Base-by-base conservation (phyloP, 768 basidiomycete species). In the Lenzites betulinus region DNA sequence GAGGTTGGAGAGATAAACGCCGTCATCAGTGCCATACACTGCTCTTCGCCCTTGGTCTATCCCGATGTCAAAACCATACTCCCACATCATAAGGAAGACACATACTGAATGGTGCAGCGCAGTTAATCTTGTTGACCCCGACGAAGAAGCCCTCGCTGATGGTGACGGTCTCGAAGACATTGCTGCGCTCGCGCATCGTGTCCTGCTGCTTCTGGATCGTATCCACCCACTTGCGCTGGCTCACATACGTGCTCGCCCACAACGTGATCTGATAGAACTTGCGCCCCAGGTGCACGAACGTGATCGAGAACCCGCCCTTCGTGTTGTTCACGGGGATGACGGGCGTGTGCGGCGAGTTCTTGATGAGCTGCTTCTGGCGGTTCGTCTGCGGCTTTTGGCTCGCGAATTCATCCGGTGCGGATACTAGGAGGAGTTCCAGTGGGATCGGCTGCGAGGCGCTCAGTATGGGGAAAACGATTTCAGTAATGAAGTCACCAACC, bases 1-100 rank as follows among this genome's bases (percentile, higher is more conserved):
- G 28, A 97, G 77, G 71, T 98, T 93, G 26, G 93, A 93, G 61
- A 98, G 82, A 71, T 98, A 99, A 25, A 99, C 90, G 25, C 97
- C 97, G 64, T 98, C 95, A 68, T 95, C 92, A 4, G 96, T 96
- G n/a, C 96, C 97, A 74, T 95, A 98, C 9, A 92, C 95, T 66
- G 97, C 87, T 57, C 88, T 83, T 67, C 89, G 79, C 13, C 94
- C 96, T 57, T 83, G 84, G 69, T 83, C 95, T 97, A 72, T 36
- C 13, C 20, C n/a, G n/a, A 8, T n/a, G 33, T 39, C 26, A 42
- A 25, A 38, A 49, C 42, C 6, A 8, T 11, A 4, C 22, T 18
- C 9, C 7, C 22, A 5, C 13, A 20, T n/a, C 23, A 6, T 23
- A 51, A 20, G 9, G 15, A 9, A 5, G 26, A 58, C 30, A 87